These are phyloP conservation scores for Puccinia coronata DNA, from an alignment of 1,284 basidiomycete species.

Conservation along the genomic window DNA sequence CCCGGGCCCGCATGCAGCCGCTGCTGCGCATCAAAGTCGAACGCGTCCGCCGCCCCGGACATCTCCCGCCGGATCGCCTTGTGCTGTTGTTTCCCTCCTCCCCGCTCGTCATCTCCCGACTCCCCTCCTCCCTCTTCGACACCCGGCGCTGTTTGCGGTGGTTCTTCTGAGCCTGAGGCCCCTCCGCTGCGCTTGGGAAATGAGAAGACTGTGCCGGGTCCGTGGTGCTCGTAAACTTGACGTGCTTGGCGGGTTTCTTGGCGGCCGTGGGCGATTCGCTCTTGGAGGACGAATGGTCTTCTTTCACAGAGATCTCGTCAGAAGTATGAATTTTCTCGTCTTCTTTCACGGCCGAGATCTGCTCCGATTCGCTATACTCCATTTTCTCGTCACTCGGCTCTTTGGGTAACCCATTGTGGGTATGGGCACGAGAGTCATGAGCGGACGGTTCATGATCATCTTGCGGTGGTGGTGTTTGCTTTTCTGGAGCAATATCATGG, in stretches of 20 bases:
- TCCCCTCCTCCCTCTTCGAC: neutral
- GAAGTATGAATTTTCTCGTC: no score
- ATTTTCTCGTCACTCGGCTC: neutral
- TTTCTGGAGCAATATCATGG: neutral
- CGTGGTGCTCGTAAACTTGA: constrained; percentile 5
- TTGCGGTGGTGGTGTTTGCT: no score
- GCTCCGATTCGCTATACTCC: neutral
- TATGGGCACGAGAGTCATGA: neutral
- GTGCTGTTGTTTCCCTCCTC: no score
- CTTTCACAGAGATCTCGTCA: neutral
- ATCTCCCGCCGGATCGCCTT: constrained; percentile 14
- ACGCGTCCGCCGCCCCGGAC: constrained; percentile 19
- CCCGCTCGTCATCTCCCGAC: no score
- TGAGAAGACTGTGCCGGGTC: neutral
- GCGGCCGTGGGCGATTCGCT: neutral
- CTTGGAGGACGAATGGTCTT: neutral
- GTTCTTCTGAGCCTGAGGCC: no score
- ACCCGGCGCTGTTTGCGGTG: neutral
- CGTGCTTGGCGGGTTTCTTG: constrained; percentile 18
- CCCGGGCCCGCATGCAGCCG: constrained; percentile 2
- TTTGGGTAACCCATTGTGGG: neutral
- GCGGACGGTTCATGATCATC: no score
- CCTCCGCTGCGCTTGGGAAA: no score
- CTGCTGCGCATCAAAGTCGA: constrained; percentile 25
- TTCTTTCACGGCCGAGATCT: neutral